These are phyloP conservation scores for Suillus lakei DNA, from an alignment of 768 basidiomycete genomes.

Conservation along the genomic window DNA sequence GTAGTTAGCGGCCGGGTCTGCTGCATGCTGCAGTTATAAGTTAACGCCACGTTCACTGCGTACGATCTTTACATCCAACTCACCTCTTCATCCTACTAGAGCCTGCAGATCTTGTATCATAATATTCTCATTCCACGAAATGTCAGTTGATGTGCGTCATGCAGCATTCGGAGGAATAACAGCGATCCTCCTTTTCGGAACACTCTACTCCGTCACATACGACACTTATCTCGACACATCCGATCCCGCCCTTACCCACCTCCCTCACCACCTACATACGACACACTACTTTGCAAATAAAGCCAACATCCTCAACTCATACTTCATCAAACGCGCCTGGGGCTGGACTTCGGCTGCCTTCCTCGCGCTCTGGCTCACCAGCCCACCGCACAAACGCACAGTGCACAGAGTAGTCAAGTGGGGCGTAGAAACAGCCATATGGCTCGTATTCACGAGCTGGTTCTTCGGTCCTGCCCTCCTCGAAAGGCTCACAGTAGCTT, in stretches of 20 bases:
- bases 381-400: constrained; percentile 50
- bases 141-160: constrained; percentile 22
- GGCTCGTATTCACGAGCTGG: constrained; percentile 82
- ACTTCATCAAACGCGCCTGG: constrained; percentile 92
- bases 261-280: constrained; percentile 67
- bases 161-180: constrained; percentile 48
- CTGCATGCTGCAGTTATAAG: background rate
- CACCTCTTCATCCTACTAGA: background rate
- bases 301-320: constrained; percentile 77
- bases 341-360: constrained; percentile 84
- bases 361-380: constrained; percentile 59
- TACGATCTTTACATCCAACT: background rate
- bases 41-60: background rate
- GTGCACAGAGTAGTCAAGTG: constrained; percentile 54
- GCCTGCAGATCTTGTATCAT: background rate
- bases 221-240: constrained; percentile 87
- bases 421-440: constrained; percentile 61
- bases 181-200: constrained; percentile 59
- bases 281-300: constrained; percentile 82
- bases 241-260: constrained; percentile 67
- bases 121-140: background rate
- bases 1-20: background rate
- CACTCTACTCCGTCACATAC: constrained; percentile 64
- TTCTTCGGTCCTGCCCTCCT: constrained; percentile 86
- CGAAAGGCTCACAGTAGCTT: constrained; percentile 63